Conservation (phyloP, 1,284 basidiomycete genomes). For the Ganoderma sp. region DNA sequence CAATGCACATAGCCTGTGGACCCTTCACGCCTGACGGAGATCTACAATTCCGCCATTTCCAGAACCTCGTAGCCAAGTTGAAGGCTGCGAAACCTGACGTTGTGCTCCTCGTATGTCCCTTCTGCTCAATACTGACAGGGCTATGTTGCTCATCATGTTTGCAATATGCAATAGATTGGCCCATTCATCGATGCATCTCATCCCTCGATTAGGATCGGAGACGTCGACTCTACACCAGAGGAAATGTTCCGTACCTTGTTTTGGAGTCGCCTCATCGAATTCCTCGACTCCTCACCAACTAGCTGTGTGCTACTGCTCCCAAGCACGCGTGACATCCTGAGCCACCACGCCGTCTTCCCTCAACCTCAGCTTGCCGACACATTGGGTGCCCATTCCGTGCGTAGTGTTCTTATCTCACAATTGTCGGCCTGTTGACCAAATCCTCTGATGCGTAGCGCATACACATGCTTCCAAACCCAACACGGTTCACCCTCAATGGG, state of each 20-base stretch:
- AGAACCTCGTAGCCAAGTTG: slow-evolving; percentile 61
- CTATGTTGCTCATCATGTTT: not conserved
- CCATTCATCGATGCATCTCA: slow-evolving; percentile 88
- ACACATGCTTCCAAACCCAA: slow-evolving; percentile 86
- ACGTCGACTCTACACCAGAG: slow-evolving; percentile 66
- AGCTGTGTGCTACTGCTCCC: slow-evolving; percentile 83
- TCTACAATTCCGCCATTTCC: slow-evolving; percentile 76
- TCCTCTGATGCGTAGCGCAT: slow-evolving; percentile 59
- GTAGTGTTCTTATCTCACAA: slow-evolving; percentile 29
- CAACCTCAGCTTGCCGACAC: slow-evolving; percentile 71
- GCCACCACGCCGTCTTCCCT: slow-evolving; percentile 84
- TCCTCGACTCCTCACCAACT: slow-evolving; percentile 67
- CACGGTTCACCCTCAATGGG: slow-evolving; percentile 84
- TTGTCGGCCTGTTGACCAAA: not conserved
- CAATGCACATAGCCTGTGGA: slow-evolving; percentile 75
- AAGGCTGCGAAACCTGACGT: slow-evolving; percentile 74
- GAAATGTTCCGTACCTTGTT: slow-evolving; percentile 79
- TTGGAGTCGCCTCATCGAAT: slow-evolving; percentile 59
- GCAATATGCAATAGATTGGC: slow-evolving; percentile 81
- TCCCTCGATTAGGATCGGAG: slow-evolving; percentile 73
- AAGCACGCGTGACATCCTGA: slow-evolving; percentile 81
- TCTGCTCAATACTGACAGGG: not conserved
- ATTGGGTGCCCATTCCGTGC: slow-evolving; percentile 54
- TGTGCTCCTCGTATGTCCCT: slow-evolving; percentile 71
- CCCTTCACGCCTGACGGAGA: slow-evolving; percentile 84